Conservation (phyloP, 164 flowering plant genomes). For the Vitis riparia region DNA sequence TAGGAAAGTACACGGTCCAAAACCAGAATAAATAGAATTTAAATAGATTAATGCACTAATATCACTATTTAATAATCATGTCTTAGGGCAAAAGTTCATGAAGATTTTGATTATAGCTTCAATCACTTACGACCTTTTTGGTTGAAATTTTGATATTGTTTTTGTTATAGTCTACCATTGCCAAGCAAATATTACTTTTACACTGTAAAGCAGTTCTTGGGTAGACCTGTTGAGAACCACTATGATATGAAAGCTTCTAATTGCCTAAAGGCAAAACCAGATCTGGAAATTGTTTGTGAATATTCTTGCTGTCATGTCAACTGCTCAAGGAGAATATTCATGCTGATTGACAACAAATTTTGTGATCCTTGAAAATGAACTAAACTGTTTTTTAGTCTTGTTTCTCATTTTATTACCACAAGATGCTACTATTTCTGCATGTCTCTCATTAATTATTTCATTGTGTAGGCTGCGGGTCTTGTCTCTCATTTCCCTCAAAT, state of each 20-base stretch:
- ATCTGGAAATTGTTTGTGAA: too few species aligned
- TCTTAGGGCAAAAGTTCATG: too few species aligned
- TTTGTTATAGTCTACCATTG: not conserved
- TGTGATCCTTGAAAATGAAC: not conserved
- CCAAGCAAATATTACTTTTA: not conserved
- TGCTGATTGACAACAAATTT: not conserved
- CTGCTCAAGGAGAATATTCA: too few species aligned
- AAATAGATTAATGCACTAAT: too few species aligned
- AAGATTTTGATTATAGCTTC: too few species aligned
- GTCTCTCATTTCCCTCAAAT: constrained; percentile 35
- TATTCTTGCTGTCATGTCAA: too few species aligned
- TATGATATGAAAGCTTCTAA: not conserved
- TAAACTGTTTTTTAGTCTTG: not conserved
- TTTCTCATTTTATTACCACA: not conserved
- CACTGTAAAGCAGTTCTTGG: not conserved
- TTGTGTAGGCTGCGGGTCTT: constrained; percentile 40
- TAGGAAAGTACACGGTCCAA: too few species aligned
- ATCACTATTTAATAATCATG: too few species aligned
- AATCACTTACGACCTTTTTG: too few species aligned
- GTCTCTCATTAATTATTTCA: not conserved
- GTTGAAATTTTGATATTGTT: too few species aligned
- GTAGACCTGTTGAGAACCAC: not conserved
- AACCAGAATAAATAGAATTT: too few species aligned
- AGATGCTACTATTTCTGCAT: not conserved
- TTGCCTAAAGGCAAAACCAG: not conserved